Evolutionary conservation across 139 green algal genomes (phyloP).

Genomic region (Zygnema cylindricum): DNA sequence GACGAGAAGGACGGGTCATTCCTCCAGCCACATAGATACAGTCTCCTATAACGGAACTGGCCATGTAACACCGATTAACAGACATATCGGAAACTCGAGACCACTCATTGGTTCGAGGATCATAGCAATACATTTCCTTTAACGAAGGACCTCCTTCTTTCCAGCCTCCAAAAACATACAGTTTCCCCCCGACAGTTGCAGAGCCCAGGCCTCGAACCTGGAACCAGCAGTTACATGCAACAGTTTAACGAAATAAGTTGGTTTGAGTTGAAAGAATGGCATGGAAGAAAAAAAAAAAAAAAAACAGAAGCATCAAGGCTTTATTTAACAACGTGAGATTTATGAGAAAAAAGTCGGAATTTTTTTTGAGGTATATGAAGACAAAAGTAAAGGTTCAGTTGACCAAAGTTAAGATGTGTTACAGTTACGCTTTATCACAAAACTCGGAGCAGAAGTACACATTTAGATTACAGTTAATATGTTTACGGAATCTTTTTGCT

Average conservation of each 20-base stretch:
- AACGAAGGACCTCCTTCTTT: slow-evolving; percentile 9
- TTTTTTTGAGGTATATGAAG: background rate
- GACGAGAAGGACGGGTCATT: slow-evolving; percentile 26
- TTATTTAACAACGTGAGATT: background rate
- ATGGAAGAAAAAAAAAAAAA: background rate
- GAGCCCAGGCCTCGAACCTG: slow-evolving; percentile 37
- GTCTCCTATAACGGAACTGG: background rate
- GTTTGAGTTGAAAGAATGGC: too few relatives aligned
- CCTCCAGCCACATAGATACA: slow-evolving; percentile 26
- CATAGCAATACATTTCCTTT: background rate
- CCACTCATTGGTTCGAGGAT: slow-evolving; percentile 14
- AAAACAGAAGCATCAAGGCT: background rate
- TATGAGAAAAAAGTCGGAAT: background rate
- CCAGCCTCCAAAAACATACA: slow-evolving; percentile 48
- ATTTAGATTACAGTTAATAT: too few relatives aligned
- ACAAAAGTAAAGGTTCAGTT: background rate
- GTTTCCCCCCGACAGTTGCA: slow-evolving; percentile 16
- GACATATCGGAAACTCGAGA: slow-evolving; percentile 3
- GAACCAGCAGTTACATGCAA: too few relatives aligned
- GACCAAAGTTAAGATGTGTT: too few relatives aligned
- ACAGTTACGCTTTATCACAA: too few relatives aligned
- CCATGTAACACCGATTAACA: slow-evolving; percentile 27
- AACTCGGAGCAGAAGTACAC: too few relatives aligned
- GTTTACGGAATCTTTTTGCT: too few relatives aligned
- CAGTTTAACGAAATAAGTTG: too few relatives aligned